These are phyloP conservation scores for Eucommia ulmoides DNA, from an alignment of 257 asterid genomes.

Conservation along the genomic window DNA sequence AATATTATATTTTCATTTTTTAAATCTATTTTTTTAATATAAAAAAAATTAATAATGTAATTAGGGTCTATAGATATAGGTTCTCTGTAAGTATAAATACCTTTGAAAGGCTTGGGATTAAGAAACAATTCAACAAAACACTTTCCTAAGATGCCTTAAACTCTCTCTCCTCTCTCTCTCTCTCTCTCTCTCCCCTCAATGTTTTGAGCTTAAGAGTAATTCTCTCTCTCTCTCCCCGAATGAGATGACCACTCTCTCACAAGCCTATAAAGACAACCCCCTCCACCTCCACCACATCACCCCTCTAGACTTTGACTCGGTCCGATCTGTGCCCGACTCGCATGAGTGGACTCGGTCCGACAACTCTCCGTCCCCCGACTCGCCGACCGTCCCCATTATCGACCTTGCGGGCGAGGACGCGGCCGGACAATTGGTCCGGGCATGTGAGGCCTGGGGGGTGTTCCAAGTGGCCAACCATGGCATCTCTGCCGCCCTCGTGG, in stretches of 20 bases:
- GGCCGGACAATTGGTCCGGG: constrained; percentile 34
- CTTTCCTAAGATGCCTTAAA: too few relatives aligned
- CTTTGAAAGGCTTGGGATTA: too few relatives aligned
- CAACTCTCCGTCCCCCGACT: constrained; percentile 1
- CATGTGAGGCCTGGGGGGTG: constrained; percentile 51
- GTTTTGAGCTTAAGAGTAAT: too few relatives aligned
- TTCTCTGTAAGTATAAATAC: too few relatives aligned
- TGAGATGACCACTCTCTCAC: constrained; percentile 38
- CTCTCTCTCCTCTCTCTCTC: too few relatives aligned
- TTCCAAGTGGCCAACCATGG: constrained; percentile 54
- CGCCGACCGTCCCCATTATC: constrained; percentile 19
- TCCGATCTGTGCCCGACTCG: constrained; percentile 41
- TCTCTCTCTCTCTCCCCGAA: too few relatives aligned
- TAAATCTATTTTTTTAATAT: too few relatives aligned
- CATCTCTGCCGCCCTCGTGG: constrained; percentile 22
- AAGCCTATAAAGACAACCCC: constrained; percentile 34
- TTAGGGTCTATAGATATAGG: too few relatives aligned
- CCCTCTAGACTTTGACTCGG: constrained; percentile 53
- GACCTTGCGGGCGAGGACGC: constrained; percentile 38
- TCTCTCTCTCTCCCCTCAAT: too few relatives aligned
- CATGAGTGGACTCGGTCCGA: constrained; percentile 34
- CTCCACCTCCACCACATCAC: constrained; percentile 31
- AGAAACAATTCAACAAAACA: too few relatives aligned
- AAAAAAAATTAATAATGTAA: too few relatives aligned
- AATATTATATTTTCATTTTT: too few relatives aligned